Conservation (phyloP, 768 basidiomycete genomes). For the Mrakia blollopis region DNA sequence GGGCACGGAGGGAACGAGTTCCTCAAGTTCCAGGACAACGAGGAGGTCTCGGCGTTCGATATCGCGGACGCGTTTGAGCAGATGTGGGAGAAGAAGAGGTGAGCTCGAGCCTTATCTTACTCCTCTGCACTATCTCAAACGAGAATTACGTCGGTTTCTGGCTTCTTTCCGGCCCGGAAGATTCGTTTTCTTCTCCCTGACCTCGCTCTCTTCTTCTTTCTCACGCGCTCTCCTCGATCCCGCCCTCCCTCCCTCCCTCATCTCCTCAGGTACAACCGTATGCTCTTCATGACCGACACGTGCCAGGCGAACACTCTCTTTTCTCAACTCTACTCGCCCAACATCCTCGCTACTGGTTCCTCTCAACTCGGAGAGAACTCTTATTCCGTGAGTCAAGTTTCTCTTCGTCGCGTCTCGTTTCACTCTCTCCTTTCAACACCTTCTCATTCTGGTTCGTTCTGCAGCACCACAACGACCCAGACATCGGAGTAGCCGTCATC, state of each 20-base stretch:
- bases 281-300: conserved; percentile 97
- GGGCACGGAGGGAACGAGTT: conserved; percentile 98
- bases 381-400: conserved; percentile 64
- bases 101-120: conserved; percentile 34
- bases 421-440: neutral
- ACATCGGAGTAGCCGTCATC: conserved; percentile 92
- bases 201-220: neutral
- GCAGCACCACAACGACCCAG: conserved; percentile 86
- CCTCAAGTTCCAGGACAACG: conserved; percentile 97
- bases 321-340: conserved; percentile 85
- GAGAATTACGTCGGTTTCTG: no score
- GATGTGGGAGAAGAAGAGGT: conserved; percentile 97
- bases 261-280: conserved; percentile 72
- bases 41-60: conserved; percentile 94
- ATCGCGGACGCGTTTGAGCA: conserved; percentile 98
- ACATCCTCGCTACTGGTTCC: conserved; percentile 85
- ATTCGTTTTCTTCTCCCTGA: no score
- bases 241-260: neutral
- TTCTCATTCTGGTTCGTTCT: neutral
- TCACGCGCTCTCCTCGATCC: neutral
- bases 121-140: no score
- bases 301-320: conserved; percentile 98
- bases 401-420: neutral
- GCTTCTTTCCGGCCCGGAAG: no score
- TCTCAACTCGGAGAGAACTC: conserved; percentile 80